A percentile compares a stretch with the other conserved stretches of the same genome.
Evolutionary conservation across 768 basidiomycete genomes (phyloP).

Genomic region (Lyophyllum semitale): DNA sequence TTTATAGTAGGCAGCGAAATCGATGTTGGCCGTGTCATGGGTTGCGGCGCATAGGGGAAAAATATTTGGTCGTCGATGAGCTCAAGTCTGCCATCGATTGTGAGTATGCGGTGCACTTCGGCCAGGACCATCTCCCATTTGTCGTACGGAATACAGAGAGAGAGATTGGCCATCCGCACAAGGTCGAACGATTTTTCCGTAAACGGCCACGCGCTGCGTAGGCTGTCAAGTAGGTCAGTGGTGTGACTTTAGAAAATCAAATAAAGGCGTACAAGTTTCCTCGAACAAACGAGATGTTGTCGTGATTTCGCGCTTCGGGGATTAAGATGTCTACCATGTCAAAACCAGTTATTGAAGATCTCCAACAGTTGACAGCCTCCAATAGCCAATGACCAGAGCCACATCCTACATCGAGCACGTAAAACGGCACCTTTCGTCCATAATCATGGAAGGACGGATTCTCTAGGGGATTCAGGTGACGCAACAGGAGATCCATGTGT

Average conservation of each 20-base stretch:
- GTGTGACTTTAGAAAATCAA: background rate
- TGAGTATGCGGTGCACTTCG: constrained; percentile 66
- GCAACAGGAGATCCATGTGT: constrained; percentile 54
- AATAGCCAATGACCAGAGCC: constrained; percentile 71
- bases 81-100: constrained; percentile 64
- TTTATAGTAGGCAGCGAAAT: constrained; percentile 28
- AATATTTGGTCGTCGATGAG: constrained; percentile 72
- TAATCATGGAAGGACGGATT: constrained; percentile 65
- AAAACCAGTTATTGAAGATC: constrained; percentile 61
- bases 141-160: constrained; percentile 58
- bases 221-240: constrained; percentile 31
- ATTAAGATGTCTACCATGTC: constrained; percentile 58
- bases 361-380: constrained; percentile 66
- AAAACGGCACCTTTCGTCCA: constrained; percentile 45
- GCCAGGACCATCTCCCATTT: constrained; percentile 60
- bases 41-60: constrained; percentile 54
- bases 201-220: constrained; percentile 63
- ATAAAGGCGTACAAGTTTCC: constrained; percentile 67
- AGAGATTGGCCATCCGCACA: constrained; percentile 72
- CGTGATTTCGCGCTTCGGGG: constrained; percentile 34
- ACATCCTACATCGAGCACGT: constrained; percentile 76
- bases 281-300: constrained; percentile 54
- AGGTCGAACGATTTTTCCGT: constrained; percentile 64
- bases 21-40: constrained; percentile 13
- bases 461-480: constrained; percentile 51